These are phyloP conservation scores for Wickerhamomyces tratensis DNA, from an alignment of 805 yeast genomes.

Conservation along the genomic window DNA sequence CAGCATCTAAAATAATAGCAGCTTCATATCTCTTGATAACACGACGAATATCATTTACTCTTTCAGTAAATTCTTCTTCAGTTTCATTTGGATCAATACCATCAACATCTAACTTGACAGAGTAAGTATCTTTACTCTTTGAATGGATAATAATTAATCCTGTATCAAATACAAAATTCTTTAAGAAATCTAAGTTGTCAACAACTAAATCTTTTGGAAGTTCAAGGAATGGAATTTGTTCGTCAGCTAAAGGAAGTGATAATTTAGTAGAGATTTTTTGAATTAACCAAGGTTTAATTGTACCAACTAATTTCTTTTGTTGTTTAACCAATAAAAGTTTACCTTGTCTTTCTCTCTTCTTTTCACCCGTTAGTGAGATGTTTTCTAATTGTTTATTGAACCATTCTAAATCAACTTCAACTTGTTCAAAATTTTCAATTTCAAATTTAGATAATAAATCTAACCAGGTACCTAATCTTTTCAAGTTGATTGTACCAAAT, in stretches of 20 bases:
- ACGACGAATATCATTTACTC: slow-evolving; percentile 41
- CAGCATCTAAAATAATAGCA: slow-evolving; percentile 44
- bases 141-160: slow-evolving; percentile 63
- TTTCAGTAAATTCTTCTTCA: slow-evolving; percentile 50
- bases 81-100: slow-evolving; percentile 63
- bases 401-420: slow-evolving; percentile 83
- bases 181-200: slow-evolving; percentile 49
- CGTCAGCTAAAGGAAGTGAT: slow-evolving; percentile 17
- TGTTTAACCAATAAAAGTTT: slow-evolving; percentile 56
- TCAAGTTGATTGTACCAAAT: slow-evolving; percentile 70
- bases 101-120: slow-evolving; percentile 59
- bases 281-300: slow-evolving; percentile 37
- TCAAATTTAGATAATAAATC: slow-evolving; percentile 72
- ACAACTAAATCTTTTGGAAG: slow-evolving; percentile 33
- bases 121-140: slow-evolving; percentile 42
- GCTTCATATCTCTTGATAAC: slow-evolving; percentile 56
- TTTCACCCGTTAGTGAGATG: slow-evolving; percentile 64
- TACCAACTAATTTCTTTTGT: slow-evolving; percentile 66
- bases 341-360: slow-evolving; percentile 55
- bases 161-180: slow-evolving; percentile 53
- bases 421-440: slow-evolving; percentile 74
- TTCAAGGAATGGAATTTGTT: slow-evolving; percentile 30
- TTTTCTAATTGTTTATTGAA: slow-evolving; percentile 78
- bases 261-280: slow-evolving; percentile 21
- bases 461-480: slow-evolving; percentile 67